phyloP scores from a whole-genome alignment of 495 filamentous ascomycete genomes.

The Parathielavia appendiculata region DNA sequence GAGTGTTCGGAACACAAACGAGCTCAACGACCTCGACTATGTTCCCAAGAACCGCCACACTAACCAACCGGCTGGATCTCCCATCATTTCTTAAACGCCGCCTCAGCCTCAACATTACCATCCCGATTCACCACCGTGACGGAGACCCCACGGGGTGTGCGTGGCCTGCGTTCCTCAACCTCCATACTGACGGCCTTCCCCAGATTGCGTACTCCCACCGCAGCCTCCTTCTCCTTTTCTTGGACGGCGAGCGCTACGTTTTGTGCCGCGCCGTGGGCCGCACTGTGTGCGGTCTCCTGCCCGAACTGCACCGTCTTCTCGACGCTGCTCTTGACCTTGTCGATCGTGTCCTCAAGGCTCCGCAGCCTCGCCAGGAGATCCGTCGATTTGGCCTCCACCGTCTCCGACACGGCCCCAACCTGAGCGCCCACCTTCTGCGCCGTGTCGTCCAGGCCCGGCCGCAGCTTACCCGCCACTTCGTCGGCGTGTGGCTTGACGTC shows the following conservation, averaged over 20 bases:
- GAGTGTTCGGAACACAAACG: no score
- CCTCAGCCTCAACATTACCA: neutral
- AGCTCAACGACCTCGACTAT: no score
- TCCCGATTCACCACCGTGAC: neutral
- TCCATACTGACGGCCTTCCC: neutral
- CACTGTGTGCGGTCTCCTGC: neutral
- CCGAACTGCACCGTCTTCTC: neutral
- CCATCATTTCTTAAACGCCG: neutral
- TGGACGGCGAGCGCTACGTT: neutral
- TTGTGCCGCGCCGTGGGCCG: neutral
- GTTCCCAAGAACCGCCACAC: no score
- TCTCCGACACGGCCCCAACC: neutral
- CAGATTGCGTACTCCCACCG: neutral
- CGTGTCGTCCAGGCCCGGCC: neutral
- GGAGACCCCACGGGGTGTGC: neutral
- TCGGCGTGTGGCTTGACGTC: neutral
- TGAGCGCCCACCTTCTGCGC: neutral
- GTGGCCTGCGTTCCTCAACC: neutral
- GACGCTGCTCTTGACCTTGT: neutral
- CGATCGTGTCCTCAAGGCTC: constrained; percentile 3
- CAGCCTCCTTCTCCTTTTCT: neutral
- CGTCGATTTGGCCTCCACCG: neutral
- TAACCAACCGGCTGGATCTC: neutral
- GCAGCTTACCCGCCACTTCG: neutral
- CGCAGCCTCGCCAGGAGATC: neutral